Base-by-base conservation (phyloP, 306 rosid genomes). In the Psophocarpus tetragonolobus region DNA sequence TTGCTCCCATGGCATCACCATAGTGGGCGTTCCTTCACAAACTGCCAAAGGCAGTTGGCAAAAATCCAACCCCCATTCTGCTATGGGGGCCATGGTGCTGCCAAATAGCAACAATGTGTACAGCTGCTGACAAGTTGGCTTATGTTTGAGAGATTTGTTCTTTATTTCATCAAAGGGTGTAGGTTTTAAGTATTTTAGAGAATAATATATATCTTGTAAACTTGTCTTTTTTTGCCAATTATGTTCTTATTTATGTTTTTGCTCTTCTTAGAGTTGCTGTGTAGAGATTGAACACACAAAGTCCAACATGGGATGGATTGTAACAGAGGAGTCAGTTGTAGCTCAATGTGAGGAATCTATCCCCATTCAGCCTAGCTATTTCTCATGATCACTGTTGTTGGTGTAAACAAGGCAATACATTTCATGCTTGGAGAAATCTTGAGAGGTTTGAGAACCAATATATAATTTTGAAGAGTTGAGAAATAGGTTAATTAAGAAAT, bases 251-350 rank as follows among this genome's bases (percentile, higher is more conserved):
- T 15, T 4, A 61, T 58, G 39, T 51, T 54, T 58, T 58, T 30
- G n/a, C 35, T n/a, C 70, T 57, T 63, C 23, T 68, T 82, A 94
- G 96, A 90, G 84, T 82, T 90, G 96, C 68, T 85, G 81, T 24
- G 79, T 61, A 75, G 68, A 71, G 75, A 47, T 27, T 8, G 86
- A 86, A 64, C 88, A 70, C 81, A 74, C 36, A 29, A 86, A 74
- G 50, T 56, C 77, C 41, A 36, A 50, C 27, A 70, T 83, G 51
- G 88, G 84, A 50, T 91, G 98, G 94, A 73, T 81, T 64, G 87
- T 91, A 68, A 80, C 77, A 6, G 94, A 91, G 81, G 98, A 94
- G 83, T 84, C 91, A 38, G 86, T 85, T 57, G 71, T 87, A 38
- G 90, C 85, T 74, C 96, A 94, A 76, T 57, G 20, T 24, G 97